Evolutionary conservation across 169 alveolate species (phyloP).

Genomic region (Nephromyces sp.): DNA sequence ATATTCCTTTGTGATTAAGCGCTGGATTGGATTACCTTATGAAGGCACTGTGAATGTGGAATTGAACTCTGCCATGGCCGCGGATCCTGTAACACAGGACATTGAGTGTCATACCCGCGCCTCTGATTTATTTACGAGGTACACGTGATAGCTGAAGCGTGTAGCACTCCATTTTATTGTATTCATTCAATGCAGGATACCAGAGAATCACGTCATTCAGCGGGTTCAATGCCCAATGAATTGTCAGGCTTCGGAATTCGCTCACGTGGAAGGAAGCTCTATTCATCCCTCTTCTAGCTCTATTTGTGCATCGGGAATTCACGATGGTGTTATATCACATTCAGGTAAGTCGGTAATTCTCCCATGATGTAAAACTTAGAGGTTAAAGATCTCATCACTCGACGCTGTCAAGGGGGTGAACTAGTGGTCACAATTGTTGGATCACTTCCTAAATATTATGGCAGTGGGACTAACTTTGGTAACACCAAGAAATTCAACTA

Average conservation of each 20-base stretch:
- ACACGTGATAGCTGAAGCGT: too few relatives aligned
- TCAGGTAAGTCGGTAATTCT: too few relatives aligned
- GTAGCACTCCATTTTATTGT: too few relatives aligned
- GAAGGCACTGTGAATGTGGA: slow-evolving; percentile 23
- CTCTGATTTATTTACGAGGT: slow-evolving; percentile 29
- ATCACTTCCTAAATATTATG: slow-evolving; percentile 39
- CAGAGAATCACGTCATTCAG: too few relatives aligned
- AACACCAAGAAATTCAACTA: background rate
- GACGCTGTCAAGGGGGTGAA: too few relatives aligned
- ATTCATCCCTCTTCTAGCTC: slow-evolving; percentile 67
- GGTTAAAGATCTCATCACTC: background rate
- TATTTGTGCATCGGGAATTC: slow-evolving; percentile 72
- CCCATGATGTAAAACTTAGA: too few relatives aligned
- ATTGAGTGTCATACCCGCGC: slow-evolving; percentile 46
- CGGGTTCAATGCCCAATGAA: slow-evolving; percentile 50
- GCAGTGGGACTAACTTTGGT: background rate
- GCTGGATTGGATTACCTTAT: slow-evolving; percentile 51
- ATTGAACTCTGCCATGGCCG: slow-evolving; percentile 15
- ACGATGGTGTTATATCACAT: slow-evolving; percentile 66
- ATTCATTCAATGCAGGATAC: too few relatives aligned
- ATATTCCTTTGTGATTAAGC: slow-evolving; percentile 24
- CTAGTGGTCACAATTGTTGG: slow-evolving; percentile 42
- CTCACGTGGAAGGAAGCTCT: slow-evolving; percentile 41
- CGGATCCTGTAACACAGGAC: slow-evolving; percentile 39
- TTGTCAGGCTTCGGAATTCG: slow-evolving; percentile 47